These are phyloP conservation scores for Xylaria scruposa DNA, from an alignment of 495 filamentous ascomycete species.

Conservation along the genomic window DNA sequence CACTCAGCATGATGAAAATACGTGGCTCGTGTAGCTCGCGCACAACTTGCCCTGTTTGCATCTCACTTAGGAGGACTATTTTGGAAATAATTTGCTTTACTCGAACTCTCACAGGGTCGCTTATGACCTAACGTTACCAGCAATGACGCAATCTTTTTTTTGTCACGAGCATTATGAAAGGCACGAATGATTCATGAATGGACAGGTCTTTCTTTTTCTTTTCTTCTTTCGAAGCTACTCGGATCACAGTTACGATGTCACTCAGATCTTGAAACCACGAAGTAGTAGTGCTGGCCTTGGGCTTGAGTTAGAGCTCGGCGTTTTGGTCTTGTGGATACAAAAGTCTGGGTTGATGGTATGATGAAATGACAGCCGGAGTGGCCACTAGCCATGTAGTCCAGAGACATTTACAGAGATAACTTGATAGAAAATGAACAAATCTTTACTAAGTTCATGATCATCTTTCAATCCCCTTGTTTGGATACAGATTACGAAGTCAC, in stretches of 20 bases:
- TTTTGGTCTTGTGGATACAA: constrained; percentile 37
- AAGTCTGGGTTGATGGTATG: constrained; percentile 36
- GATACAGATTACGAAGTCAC: not conserved
- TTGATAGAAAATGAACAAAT: constrained; percentile 31
- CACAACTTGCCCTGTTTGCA: constrained; percentile 25
- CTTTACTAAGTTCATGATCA: not conserved
- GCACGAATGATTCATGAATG: constrained; percentile 40
- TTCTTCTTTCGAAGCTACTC: constrained; percentile 23
- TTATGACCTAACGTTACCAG: constrained; percentile 7
- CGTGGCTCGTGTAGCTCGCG: constrained; percentile 18
- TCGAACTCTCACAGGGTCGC: constrained; percentile 5
- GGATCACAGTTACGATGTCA: constrained; percentile 19
- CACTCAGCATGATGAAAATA: constrained; percentile 21
- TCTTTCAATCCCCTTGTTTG: not conserved
- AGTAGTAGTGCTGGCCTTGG: constrained; percentile 23
- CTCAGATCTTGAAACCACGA: constrained; percentile 28
- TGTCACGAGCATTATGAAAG: constrained; percentile 39
- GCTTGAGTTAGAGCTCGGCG: constrained; percentile 40
- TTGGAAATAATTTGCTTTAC: constrained; percentile 33
- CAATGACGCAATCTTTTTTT: constrained; percentile 29
- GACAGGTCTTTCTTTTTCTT: constrained; percentile 29
- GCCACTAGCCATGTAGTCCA: constrained; percentile 21
- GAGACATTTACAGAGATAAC: constrained; percentile 26
- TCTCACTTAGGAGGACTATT: constrained; percentile 18
- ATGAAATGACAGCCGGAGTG: constrained; percentile 26